These are phyloP conservation scores for Cladosporium sp. DNA, from an alignment of 2,329 filamentous ascomycete species.

Conservation along the genomic window DNA sequence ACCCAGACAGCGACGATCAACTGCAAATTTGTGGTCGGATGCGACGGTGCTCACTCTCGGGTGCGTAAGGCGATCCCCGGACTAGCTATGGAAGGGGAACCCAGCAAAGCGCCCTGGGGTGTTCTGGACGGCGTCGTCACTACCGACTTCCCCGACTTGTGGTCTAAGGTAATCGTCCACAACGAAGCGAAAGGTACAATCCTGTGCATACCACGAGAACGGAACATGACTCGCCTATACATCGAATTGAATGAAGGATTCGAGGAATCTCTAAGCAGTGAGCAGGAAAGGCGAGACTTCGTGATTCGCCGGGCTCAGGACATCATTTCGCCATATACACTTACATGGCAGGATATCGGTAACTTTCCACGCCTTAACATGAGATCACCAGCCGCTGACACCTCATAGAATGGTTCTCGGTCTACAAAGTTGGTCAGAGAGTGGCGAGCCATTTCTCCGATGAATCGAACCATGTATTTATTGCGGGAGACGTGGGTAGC, in stretches of 20 bases:
- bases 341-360: conserved; percentile 43
- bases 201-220: conserved; percentile 68
- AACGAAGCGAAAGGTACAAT: conserved; percentile 65
- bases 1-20: conserved; percentile 43
- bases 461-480: conserved; percentile 40
- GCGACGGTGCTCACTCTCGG: conserved; percentile 68
- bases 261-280: conserved; percentile 28
- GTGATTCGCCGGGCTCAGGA: conserved; percentile 62
- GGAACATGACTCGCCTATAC: conserved; percentile 64
- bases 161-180: conserved; percentile 68
- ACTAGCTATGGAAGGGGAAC: conserved; percentile 46
- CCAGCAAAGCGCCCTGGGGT: conserved; percentile 61
- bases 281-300: conserved; percentile 55
- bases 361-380: conserved; percentile 9
- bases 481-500: conserved; percentile 43
- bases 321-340: conserved; percentile 42
- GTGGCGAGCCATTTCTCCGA: conserved; percentile 45
- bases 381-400: neutral
- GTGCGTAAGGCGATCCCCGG: conserved; percentile 61
- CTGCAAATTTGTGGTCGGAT: conserved; percentile 64
- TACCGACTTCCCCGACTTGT: conserved; percentile 70
- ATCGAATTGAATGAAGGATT: conserved; percentile 42
- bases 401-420: conserved; percentile 46
- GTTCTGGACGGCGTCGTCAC: conserved; percentile 67
- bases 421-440: conserved; percentile 48